Evolutionary conservation across 2,329 filamentous ascomycete species (phyloP).

Genomic region (Harringtonia lauricola): DNA sequence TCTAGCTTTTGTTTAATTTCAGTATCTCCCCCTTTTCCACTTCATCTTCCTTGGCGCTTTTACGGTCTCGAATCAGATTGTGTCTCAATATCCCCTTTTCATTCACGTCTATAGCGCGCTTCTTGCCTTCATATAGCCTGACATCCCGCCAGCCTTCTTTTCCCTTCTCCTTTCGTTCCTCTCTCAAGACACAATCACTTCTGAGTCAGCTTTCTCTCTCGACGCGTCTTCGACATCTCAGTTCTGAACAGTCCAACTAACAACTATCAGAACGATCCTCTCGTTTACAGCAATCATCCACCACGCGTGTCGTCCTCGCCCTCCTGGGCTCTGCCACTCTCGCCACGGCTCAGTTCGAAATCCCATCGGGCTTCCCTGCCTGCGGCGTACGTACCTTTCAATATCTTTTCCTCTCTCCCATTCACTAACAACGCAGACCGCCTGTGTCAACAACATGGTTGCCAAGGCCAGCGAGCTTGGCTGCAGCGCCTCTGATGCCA

Average conservation of each 20-base stretch:
- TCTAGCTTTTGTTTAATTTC: constrained; percentile 2
- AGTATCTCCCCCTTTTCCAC: background rate
- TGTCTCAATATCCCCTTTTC: background rate
- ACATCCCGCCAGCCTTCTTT: background rate
- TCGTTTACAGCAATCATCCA: constrained; percentile 30
- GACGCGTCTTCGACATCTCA: background rate
- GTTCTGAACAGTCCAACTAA: no score
- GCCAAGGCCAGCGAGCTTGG: constrained; percentile 30
- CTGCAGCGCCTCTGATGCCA: constrained; percentile 28
- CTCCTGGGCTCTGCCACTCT: constrained; percentile 26
- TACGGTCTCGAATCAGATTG: no score
- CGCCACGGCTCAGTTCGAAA: constrained; percentile 28
- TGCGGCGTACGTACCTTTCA: constrained; percentile 40
- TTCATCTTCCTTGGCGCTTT: background rate
- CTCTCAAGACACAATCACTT: background rate
- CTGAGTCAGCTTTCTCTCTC: background rate
- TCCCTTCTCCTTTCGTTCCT: background rate
- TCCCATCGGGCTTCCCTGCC: constrained; percentile 27
- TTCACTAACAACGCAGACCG: constrained; percentile 22
- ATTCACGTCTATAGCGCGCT: background rate
- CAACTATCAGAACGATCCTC: background rate
- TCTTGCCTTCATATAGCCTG: background rate
- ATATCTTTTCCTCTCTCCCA: background rate
- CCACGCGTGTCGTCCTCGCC: constrained; percentile 16
- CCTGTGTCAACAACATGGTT: constrained; percentile 41